phyloP scores from a whole-genome alignment of 495 filamentous ascomycete species.

The Daldinia bambusicola region DNA sequence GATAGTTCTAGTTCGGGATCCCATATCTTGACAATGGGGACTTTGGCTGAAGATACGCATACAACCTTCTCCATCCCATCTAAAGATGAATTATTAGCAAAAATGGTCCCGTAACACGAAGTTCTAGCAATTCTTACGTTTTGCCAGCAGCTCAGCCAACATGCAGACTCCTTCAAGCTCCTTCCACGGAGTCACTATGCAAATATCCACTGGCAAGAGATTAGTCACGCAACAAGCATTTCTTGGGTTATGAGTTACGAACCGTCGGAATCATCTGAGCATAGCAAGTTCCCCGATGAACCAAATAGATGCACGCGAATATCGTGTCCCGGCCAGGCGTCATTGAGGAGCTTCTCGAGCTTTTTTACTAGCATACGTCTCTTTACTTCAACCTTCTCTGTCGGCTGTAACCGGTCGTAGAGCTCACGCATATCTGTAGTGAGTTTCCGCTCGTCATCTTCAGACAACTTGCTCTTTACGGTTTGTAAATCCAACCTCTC shows the following conservation, averaged over 20 bases:
- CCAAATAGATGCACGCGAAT: slow-evolving; percentile 95
- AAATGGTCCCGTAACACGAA: slow-evolving; percentile 42
- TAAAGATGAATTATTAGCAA: slow-evolving; percentile 52
- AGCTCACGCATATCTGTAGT: slow-evolving; percentile 82
- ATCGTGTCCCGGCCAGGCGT: slow-evolving; percentile 89
- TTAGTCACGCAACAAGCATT: slow-evolving; percentile 34
- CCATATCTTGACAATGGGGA: slow-evolving; percentile 99
- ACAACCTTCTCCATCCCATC: slow-evolving; percentile 97
- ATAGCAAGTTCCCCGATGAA: slow-evolving; percentile 94
- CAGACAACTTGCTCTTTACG: slow-evolving; percentile 69
- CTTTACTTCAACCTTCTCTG: slow-evolving; percentile 77
- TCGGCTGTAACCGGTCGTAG: slow-evolving; percentile 87
- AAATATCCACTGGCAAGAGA: slow-evolving; percentile 84
- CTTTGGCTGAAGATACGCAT: slow-evolving; percentile 92
- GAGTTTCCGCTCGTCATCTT: slow-evolving; percentile 80
- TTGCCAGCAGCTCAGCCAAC: slow-evolving; percentile 83
- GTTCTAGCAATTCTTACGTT: slow-evolving; percentile 65
- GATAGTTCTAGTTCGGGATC: slow-evolving; percentile 89
- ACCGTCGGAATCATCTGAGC: slow-evolving; percentile 98
- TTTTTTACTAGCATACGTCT: slow-evolving; percentile 81
- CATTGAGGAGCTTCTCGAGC: slow-evolving; percentile 84
- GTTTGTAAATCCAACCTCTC: slow-evolving; percentile 74
- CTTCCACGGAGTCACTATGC: slow-evolving; percentile 88
- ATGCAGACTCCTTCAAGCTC: slow-evolving; percentile 87
- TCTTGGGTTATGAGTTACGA: slow-evolving; percentile 47